Percentiles rank a stretch among this genome's conserved stretches.
Conservation (phyloP, 345 rosid species). For the Corymbia maculata region DNA sequence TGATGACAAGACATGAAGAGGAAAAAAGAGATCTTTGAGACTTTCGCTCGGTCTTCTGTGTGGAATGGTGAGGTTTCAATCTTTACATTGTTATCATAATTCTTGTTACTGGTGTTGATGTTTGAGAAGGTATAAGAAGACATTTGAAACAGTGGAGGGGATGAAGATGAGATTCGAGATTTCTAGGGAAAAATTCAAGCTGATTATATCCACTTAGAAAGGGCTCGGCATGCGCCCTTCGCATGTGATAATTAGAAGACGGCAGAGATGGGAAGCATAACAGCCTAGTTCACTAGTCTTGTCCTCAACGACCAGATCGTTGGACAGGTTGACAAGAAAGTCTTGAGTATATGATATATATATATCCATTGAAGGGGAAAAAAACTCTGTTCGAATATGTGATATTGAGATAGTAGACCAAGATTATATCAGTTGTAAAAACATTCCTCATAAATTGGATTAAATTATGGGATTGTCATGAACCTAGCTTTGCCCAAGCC, state of each 20-base stretch:
- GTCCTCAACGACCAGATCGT: neutral
- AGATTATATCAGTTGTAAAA: neutral
- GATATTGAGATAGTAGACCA: neutral
- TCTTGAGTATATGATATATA: neutral
- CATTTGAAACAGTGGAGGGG: neutral
- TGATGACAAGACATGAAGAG: neutral
- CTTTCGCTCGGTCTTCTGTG: neutral
- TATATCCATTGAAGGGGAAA: neutral
- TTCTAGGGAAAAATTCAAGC: neutral
- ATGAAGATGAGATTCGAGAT: neutral
- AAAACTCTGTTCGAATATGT: neutral
- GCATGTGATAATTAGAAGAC: neutral
- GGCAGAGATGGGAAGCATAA: neutral
- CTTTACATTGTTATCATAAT: neutral
- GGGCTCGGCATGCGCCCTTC: neutral
- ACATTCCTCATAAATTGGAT: neutral
- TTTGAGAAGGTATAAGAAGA: neutral
- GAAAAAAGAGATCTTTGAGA: neutral
- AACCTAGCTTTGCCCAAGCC: neutral
- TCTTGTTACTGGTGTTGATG: neutral
- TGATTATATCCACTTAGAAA: neutral
- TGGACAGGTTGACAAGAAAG: neutral
- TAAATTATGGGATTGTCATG: neutral
- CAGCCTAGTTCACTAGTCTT: neutral
- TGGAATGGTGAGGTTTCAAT: neutral